Conservation (phyloP, 2,329 filamentous ascomycete species). For the Ampelomyces quisqualis region DNA sequence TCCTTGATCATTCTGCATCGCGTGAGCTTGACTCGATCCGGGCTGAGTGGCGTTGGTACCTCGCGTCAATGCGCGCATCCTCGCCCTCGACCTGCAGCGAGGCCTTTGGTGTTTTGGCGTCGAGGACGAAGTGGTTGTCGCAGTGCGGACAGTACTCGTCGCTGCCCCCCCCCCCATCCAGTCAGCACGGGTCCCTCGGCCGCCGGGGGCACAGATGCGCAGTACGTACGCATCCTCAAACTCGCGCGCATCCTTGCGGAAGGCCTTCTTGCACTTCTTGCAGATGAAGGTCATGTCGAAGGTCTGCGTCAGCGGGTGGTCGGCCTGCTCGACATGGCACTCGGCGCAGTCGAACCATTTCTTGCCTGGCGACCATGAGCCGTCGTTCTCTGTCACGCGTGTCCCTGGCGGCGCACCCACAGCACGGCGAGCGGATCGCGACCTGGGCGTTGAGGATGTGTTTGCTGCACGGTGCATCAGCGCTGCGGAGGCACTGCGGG, state of each 20-base stretch:
- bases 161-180: conserved; percentile 52
- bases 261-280: conserved; percentile 99
- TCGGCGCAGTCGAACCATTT: conserved; percentile 99
- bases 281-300: conserved; percentile 93
- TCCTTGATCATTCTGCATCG: conserved; percentile 78
- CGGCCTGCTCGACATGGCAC: conserved; percentile 81
- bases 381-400: not conserved
- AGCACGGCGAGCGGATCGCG: conserved; percentile 91
- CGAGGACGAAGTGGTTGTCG: conserved; percentile 96
- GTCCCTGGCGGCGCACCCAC: conserved; percentile 55
- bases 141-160: conserved; percentile 99
- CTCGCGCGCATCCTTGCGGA: conserved; percentile 87
- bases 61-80: conserved; percentile 78
- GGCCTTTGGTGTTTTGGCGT: conserved; percentile 80
- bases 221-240: conserved; percentile 75
- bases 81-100: conserved; percentile 86
- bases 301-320: conserved; percentile 72
- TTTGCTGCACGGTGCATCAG: conserved; percentile 63
- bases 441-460: conserved; percentile 98
- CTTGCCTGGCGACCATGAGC: conserved; percentile 57
- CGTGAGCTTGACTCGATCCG: conserved; percentile 5
- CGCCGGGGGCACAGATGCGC: too few relatives aligned
- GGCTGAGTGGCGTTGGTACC: conserved; percentile 44
- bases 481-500: conserved; percentile 19
- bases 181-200: too few relatives aligned